Base-by-base conservation (phyloP, 2,329 filamentous ascomycete species). In the Xylaria sp. region DNA sequence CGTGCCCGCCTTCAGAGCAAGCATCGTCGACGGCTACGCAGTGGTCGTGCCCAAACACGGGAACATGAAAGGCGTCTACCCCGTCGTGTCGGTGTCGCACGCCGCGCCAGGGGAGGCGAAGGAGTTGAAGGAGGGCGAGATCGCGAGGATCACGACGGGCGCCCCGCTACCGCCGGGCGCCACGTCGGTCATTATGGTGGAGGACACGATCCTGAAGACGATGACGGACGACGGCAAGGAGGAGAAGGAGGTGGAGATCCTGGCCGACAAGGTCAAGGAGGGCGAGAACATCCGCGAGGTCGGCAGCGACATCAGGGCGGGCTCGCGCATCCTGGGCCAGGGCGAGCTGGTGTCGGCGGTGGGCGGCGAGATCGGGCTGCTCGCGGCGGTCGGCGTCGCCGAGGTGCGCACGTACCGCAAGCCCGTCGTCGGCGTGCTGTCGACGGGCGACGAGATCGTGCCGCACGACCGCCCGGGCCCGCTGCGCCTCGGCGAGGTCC, bases 1-100 rank as follows among this genome's bases (percentile, higher is more conserved):
- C 7, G 94, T 99, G 0, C 94, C 94, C 0, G 94, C 93, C 0
- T 99, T 96, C 74, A 81, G 92, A 54, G 94, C 94, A 17, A 97
- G 93, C 68, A 97, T 97, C 39, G 94, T 99, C 0, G 94, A 99
- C 71, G 94, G 94, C 1, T 99, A 99, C 68, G 94, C 94, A 2
- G 83, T 96, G 0, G 85, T 92, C 37, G 87, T 85, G 5, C 80
- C 82, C 48, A 74, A 76, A 24, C 78, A 84, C 39, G 84, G 81
- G 0, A 84, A 81, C 44, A 82, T 90, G 44, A 90, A 88, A 64
- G 92, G 93, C 0, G 75, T 87, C 1, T 97, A 94, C 67, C 92
- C 93, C 0, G 93, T 99, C 13, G 86, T 88, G 0, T 88, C 90
- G 0, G 81, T 97, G 11, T 95, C 92, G 0, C 92, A 97, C 69